Evolutionary conservation across 495 filamentous ascomycete species (phyloP).

Genomic region (Tirmania nivea): DNA sequence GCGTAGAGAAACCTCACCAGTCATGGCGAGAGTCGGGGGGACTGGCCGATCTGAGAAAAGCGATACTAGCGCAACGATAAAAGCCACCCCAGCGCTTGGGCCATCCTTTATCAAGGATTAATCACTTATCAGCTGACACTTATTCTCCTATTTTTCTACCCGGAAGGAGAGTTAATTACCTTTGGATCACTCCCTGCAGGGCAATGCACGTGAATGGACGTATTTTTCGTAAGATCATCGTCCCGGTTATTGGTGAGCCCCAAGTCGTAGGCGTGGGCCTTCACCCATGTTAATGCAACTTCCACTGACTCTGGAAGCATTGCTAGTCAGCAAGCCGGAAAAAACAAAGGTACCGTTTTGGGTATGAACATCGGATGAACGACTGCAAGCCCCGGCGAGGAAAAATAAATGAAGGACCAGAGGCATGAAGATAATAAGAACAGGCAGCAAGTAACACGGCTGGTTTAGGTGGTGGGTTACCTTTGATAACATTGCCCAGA

Average conservation of each 20-base stretch:
- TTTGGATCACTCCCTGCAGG: conserved; percentile 90
- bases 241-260: conserved; percentile 57
- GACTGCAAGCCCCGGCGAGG: too few relatives aligned
- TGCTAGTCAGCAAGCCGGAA: too few relatives aligned
- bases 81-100: conserved; percentile 70
- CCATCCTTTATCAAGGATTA: conserved; percentile 18
- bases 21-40: conserved; percentile 89
- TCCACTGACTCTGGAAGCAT: conserved; percentile 54
- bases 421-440: not conserved
- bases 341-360: too few relatives aligned
- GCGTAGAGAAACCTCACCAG: conserved; percentile 75
- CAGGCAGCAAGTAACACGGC: conserved; percentile 14
- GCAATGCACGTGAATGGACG: conserved; percentile 90
- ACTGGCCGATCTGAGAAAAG: conserved; percentile 77
- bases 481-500: conserved; percentile 87
- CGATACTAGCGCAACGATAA: conserved; percentile 80
- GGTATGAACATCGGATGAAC: too few relatives aligned
- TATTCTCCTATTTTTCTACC: too few relatives aligned
- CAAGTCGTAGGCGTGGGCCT: conserved; percentile 81
- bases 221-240: conserved; percentile 90
- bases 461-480: not conserved
- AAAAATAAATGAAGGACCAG: too few relatives aligned
- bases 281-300: conserved; percentile 89
- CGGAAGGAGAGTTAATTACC: conserved; percentile 19
- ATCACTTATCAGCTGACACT: not conserved